Base-by-base conservation (phyloP, 2,329 filamentous ascomycete species). In the Cercospora beticola region DNA sequence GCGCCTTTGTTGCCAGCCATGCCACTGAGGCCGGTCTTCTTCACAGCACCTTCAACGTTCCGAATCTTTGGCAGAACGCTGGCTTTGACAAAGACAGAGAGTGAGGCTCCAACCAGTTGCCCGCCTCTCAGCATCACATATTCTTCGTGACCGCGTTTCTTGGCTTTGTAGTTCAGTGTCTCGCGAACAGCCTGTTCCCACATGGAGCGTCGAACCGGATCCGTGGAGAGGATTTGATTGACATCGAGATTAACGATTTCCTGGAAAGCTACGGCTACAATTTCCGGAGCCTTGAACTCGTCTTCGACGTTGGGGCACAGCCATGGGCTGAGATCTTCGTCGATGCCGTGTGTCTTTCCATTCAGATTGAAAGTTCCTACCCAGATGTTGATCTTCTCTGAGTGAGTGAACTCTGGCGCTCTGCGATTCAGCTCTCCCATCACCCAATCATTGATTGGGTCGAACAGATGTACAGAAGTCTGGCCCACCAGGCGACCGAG, bases 1-100 rank as follows among this genome's bases (percentile, higher is more conserved):
- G 95, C 95, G 18, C 95, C 95, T 82, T 99, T 99, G 82, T 99
- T 99, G 23, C 95, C 95, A 30, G 94, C 94, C 86, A 99, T 97
- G 5, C 95, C 95, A 26, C 94, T 97, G 85, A 99, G 89, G 4
- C 95, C 95, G 0, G 89, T 91, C 85, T 97, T 99, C 82, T 97
- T 99, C 68, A 97, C 89, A 74, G 90, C 93, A 5, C 95, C 95
- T 79, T 99, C 95, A 16, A 99, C 95, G 77, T 98, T 97, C 79
- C 97, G 98, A 80, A 99, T 95, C 70, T 90, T 87, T 36, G 85
- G 86, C 40, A 99, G 85, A 10, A 88, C 86, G 66, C 92, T 92
- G 0, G 90, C 87, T 78, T 90, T 93, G 67, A 97, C 93, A 78
- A 97, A 98, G 62, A 99, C 90, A 76, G 95, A 93, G 49, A 99